These are phyloP conservation scores for Ilyonectria sp. DNA, from an alignment of 2,329 filamentous ascomycete species.

Conservation along the genomic window DNA sequence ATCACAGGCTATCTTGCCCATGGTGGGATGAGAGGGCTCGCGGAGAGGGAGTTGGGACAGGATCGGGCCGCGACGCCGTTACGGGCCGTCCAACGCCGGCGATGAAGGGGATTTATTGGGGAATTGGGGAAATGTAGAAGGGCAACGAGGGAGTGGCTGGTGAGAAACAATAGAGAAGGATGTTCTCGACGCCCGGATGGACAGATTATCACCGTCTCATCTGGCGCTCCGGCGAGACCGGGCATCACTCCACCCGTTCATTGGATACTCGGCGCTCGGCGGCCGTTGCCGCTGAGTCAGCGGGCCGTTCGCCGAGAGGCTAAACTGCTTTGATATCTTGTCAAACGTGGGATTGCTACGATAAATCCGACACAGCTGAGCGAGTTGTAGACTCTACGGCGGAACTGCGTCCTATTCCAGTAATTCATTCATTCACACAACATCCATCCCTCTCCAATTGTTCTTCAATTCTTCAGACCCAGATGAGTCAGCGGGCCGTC, in stretches of 20 bases:
- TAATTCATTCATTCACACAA: too few species aligned
- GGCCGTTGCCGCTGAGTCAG: constrained; percentile 13
- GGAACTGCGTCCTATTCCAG: too few species aligned
- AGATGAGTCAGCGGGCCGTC: too few species aligned
- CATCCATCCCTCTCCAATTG: too few species aligned
- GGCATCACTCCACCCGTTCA: background rate
- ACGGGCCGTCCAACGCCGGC: background rate
- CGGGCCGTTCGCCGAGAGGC: background rate
- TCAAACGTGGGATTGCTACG: background rate
- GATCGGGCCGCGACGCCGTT: background rate
- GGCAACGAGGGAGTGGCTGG: too few species aligned
- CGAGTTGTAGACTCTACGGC: too few species aligned
- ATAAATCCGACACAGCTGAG: too few species aligned
- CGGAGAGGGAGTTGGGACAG: background rate
- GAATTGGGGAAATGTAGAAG: background rate
- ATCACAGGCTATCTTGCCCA: constrained; percentile 6
- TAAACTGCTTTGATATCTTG: background rate
- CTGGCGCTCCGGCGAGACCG: background rate
- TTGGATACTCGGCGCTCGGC: background rate
- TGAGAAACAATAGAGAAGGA: background rate
- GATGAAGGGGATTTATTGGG: background rate
- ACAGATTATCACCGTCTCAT: background rate
- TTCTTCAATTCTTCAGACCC: too few species aligned
- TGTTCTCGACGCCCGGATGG: too few species aligned
- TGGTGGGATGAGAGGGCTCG: background rate